Base-by-base conservation (phyloP, 441 rosid species). In the Isatis lusitanica region DNA sequence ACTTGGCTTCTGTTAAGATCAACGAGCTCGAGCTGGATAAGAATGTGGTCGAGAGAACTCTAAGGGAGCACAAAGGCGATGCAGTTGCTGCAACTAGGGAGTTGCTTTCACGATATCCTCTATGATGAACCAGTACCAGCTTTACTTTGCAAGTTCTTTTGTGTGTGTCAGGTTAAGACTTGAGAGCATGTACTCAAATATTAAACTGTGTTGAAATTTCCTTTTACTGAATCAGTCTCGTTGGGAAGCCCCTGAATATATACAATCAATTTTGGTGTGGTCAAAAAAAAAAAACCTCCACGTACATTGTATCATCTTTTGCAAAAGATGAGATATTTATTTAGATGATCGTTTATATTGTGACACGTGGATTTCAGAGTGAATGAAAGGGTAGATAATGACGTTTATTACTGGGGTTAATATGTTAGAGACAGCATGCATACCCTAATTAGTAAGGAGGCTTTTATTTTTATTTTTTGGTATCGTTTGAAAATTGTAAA, bases 21-120 rank as follows among this genome's bases (percentile, higher is more conserved):
- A 21, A 21, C 69, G 47, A 76, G 53, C 83, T 21, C 24, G 51
- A 92, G 98, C 73, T 92, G 87, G 98, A 92, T 74, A 92, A 82
- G 79, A 90, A 84, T 78, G 88, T 92, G 18, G 99, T 92, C 17
- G 99, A 92, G 85, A 88, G 95, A 80, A 92, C 98, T 43, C 80
- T 91, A 40, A 85, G 98, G 4, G 99, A 95, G 86, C 97, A 88
- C 83, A 92, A 95, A 73, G 99, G 98, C 4, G 93, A 88, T 74
- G 98, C 98, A 1, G 95, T 95, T 59, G 90, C 99, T 80, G 96
- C 98, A 2, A 90, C 92, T 63, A 87, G 90, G 18, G 84, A 84
- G 65, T 79, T 95, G 83, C 96, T 95, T 77, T 87, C 76, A 70
- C 81, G 80, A 75, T 79, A 67, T 52, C 78, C 81, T 56, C 78